Percentiles rank a stretch among this genome's conserved stretches.
Evolutionary conservation across 495 filamentous ascomycete genomes (phyloP).

Genomic region (Daldinia vernicosa): DNA sequence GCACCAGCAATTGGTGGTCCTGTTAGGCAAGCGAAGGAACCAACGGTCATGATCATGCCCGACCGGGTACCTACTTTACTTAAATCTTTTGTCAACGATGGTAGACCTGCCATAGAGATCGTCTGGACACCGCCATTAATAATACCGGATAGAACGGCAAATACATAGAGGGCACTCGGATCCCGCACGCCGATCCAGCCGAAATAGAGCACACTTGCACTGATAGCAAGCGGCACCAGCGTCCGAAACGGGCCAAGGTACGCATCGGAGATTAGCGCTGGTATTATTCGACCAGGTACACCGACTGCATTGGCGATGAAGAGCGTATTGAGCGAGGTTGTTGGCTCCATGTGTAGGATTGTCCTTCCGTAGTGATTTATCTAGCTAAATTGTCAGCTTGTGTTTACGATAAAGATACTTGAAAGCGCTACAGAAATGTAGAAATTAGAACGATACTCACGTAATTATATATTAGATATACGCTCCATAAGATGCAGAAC

Average conservation of each 20-base stretch:
- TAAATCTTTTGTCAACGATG: conserved; percentile 66
- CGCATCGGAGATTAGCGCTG: conserved; percentile 67
- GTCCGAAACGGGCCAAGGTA: conserved; percentile 70
- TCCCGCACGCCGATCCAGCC: conserved; percentile 65
- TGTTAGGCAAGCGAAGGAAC: conserved; percentile 68
- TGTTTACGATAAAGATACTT: conserved; percentile 27
- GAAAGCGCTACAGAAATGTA: not conserved
- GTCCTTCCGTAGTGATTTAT: conserved; percentile 63
- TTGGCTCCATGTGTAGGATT: conserved; percentile 50
- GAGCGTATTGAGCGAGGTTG: conserved; percentile 61
- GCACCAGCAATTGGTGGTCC: conserved; percentile 73
- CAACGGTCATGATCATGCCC: conserved; percentile 74
- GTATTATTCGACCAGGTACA: conserved; percentile 69
- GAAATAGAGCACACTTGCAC: conserved; percentile 36
- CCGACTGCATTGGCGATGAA: conserved; percentile 72
- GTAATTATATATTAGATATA: conserved; percentile 53
- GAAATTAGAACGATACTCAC: conserved; percentile 13
- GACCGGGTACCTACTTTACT: conserved; percentile 69
- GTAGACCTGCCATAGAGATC: conserved; percentile 67
- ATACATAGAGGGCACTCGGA: conserved; percentile 59
- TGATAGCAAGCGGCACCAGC: conserved; percentile 61
- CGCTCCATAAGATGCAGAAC: conserved; percentile 56
- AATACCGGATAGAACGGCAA: conserved; percentile 70
- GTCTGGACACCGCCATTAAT: conserved; percentile 71
- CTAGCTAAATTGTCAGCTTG: conserved; percentile 57